Percentiles rank a stretch among this genome's conserved stretches.
Evolutionary conservation across 2,329 filamentous ascomycete species (phyloP).

Genomic region (Scedosporium aurantiacum): DNA sequence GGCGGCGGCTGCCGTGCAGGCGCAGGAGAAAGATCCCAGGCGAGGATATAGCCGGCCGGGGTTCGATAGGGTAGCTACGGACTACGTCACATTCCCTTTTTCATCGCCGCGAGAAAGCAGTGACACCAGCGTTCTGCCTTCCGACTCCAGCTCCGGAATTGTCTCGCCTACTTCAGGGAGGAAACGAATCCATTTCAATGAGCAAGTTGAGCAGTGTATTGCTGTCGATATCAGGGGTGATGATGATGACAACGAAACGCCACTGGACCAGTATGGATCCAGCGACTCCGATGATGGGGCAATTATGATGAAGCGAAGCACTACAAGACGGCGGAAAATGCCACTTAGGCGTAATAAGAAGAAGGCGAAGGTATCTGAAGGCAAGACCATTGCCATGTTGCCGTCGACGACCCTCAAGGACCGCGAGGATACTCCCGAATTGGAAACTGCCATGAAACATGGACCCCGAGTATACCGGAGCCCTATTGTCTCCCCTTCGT

Average conservation of each 20-base stretch:
- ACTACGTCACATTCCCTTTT: conserved; percentile 56
- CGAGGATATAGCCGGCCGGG: conserved; percentile 38
- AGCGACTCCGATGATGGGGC: conserved; percentile 66
- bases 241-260: conserved; percentile 59
- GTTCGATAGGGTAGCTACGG: conserved; percentile 54
- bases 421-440: conserved; percentile 63
- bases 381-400: conserved; percentile 78
- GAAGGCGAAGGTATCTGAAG: conserved; percentile 42
- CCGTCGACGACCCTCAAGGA: conserved; percentile 84
- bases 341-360: conserved; percentile 34
- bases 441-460: conserved; percentile 53
- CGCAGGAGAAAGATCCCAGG: conserved; percentile 54
- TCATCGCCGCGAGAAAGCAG: conserved; percentile 49
- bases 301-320: conserved; percentile 69
- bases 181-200: conserved; percentile 92
- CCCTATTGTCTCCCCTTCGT: conserved; percentile 55
- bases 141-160: conserved; percentile 59
- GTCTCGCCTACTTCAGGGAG: conserved; percentile 52
- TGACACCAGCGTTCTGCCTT: conserved; percentile 42
- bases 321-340: conserved; percentile 44
- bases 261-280: conserved; percentile 39
- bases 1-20: conserved; percentile 74
- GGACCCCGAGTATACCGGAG: conserved; percentile 35
- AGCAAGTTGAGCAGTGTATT: conserved; percentile 91
- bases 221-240: conserved; percentile 79